phyloP scores from a whole-genome alignment of 768 basidiomycete genomes.

The Tulasnella sp. region DNA sequence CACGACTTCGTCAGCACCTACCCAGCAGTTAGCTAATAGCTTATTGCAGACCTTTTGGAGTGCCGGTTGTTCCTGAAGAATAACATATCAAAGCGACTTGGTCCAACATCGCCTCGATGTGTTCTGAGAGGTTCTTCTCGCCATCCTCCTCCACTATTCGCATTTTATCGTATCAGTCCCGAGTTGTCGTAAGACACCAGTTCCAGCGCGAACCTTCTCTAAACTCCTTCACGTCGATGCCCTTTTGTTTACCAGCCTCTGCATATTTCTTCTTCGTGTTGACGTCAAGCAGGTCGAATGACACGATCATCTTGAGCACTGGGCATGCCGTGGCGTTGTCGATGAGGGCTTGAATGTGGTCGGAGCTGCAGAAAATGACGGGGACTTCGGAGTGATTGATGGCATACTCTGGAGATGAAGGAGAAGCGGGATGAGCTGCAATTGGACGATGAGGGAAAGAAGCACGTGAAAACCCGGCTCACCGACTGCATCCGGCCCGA shows the following conservation, averaged over 20 bases:
- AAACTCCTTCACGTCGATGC: conserved; percentile 61
- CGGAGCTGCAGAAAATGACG: conserved; percentile 67
- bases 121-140: conserved; percentile 55
- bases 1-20: neutral
- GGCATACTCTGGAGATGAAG: conserved; percentile 43
- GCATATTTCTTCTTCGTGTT: conserved; percentile 55
- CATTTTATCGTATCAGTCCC: neutral
- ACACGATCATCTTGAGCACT: conserved; percentile 68
- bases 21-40: neutral
- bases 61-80: conserved; percentile 29
- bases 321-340: conserved; percentile 62
- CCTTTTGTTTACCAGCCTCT: conserved; percentile 65
- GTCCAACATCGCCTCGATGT: conserved; percentile 48
- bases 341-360: conserved; percentile 74
- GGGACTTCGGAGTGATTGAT: conserved; percentile 80
- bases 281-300: conserved; percentile 58
- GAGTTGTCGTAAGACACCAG: neutral
- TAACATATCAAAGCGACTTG: conserved; percentile 41
- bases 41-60: conserved; percentile 25
- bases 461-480: conserved; percentile 37
- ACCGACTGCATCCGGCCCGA: conserved; percentile 89
- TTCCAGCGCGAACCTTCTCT: conserved; percentile 56
- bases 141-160: conserved; percentile 70
- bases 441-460: conserved; percentile 8
- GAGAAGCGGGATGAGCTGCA: neutral